Conservation (phyloP, 192 early-diverging fungal genomes). For the Backusella australiensis region DNA sequence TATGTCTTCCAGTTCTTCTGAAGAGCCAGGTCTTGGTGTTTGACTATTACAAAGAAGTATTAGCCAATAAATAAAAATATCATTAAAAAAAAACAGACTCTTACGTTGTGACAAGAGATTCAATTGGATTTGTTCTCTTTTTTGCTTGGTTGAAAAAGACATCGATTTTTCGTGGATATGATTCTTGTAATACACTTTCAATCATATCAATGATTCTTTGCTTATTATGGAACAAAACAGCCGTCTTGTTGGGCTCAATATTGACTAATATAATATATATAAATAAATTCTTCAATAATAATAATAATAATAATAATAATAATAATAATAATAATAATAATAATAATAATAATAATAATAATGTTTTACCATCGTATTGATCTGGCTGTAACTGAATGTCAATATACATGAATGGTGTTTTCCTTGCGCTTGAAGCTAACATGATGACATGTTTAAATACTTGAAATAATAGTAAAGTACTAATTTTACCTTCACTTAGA, state of each 20-base stretch:
- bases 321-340: too few species aligned
- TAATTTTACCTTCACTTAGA: slow-evolving; percentile 6
- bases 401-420: slow-evolving; percentile 26
- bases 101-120: not conserved
- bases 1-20: not conserved
- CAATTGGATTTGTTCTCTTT: not conserved
- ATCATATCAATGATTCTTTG: slow-evolving; percentile 19
- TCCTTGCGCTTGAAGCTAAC: not conserved
- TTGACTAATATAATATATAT: slow-evolving; percentile 16
- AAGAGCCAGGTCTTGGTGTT: not conserved
- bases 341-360: too few species aligned
- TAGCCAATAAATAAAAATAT: not conserved
- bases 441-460: not conserved
- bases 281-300: not conserved
- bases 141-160: not conserved
- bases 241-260: slow-evolving; percentile 39
- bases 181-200: slow-evolving; percentile 13
- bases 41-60: not conserved
- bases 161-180: slow-evolving; percentile 11
- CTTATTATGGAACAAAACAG: slow-evolving; percentile 26
- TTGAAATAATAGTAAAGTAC: not conserved
- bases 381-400: slow-evolving; percentile 18
- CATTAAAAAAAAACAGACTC: not conserved
- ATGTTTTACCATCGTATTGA: slow-evolving; percentile 14
- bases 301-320: too few species aligned